A percentile compares a stretch with the other conserved stretches of the same genome.
These are phyloP conservation scores for Vitellaria paradoxa DNA, from an alignment of 179 eudicot species.

Conservation along the genomic window DNA sequence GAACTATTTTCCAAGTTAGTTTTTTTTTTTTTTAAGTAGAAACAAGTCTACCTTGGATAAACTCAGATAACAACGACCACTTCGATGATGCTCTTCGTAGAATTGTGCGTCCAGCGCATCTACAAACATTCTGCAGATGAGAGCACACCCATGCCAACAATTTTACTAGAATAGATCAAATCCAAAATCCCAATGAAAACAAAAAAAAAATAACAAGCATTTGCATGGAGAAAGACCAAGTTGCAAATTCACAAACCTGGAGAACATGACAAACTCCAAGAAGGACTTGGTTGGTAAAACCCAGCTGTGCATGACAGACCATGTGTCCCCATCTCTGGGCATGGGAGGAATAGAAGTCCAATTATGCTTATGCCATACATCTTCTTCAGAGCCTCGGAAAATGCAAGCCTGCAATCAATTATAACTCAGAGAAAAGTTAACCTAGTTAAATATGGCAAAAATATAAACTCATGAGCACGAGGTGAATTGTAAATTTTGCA, in stretches of 20 bases:
- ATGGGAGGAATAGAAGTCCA: conserved; percentile 59
- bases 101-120: conserved; percentile 72
- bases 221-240: neutral
- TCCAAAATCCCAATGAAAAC: neutral
- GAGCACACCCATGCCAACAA: neutral
- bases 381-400: conserved; percentile 65
- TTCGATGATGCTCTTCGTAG: conserved; percentile 59
- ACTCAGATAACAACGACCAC: conserved; percentile 71
- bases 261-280: conserved; percentile 86
- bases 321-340: conserved; percentile 74
- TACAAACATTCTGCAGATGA: conserved; percentile 75
- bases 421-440: neutral
- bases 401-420: conserved; percentile 55
- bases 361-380: conserved; percentile 68
- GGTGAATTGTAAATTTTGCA: neutral
- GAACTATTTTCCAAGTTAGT: neutral
- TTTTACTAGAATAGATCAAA: neutral
- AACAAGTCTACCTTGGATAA: conserved; percentile 53
- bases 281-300: conserved; percentile 86
- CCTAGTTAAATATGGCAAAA: conserved; percentile 12
- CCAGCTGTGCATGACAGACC: conserved; percentile 97
- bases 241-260: conserved; percentile 44
- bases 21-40: too few species aligned
- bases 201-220: neutral
- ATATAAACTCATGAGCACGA: neutral